Conservation (phyloP, 257 asterid species). For the Coffea canephora region DNA sequence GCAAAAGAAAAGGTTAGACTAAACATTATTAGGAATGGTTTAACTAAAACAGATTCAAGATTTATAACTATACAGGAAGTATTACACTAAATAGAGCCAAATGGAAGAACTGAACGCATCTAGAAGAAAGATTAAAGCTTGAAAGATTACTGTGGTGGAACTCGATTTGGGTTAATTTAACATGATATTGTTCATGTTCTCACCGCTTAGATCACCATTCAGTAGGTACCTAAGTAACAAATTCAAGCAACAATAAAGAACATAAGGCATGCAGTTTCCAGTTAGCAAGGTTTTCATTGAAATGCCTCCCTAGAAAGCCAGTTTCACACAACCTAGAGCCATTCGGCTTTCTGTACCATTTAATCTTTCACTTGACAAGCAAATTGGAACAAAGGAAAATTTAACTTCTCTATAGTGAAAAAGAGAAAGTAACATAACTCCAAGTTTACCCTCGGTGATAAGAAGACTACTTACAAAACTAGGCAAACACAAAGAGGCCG, state of each 20-base stretch:
- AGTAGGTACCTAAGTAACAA: not conserved
- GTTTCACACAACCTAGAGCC: not conserved
- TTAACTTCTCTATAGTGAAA: not conserved
- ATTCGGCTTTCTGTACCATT: not conserved
- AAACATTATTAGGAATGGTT: not conserved
- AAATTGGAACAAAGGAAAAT: not conserved
- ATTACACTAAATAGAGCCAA: not conserved
- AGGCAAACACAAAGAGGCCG: not conserved
- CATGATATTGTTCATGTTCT: not conserved
- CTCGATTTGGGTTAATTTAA: not conserved
- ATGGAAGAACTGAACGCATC: not conserved
- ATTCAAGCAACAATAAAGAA: not conserved
- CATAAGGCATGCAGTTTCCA: not conserved
- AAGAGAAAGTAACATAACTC: not conserved
- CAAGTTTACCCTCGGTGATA: not conserved
- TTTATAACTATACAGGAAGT: not conserved
- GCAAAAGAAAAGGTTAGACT: not conserved
- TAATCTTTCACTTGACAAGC: not conserved
- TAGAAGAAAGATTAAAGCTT: not conserved
- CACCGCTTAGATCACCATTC: not conserved
- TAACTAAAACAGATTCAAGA: not conserved
- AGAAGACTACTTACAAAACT: not conserved
- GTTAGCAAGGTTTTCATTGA: not conserved
- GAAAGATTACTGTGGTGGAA: not conserved
- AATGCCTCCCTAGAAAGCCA: not conserved